Conservation (phyloP, 2,329 filamentous ascomycete genomes). For the Aspergillus pseudoglaucus region DNA sequence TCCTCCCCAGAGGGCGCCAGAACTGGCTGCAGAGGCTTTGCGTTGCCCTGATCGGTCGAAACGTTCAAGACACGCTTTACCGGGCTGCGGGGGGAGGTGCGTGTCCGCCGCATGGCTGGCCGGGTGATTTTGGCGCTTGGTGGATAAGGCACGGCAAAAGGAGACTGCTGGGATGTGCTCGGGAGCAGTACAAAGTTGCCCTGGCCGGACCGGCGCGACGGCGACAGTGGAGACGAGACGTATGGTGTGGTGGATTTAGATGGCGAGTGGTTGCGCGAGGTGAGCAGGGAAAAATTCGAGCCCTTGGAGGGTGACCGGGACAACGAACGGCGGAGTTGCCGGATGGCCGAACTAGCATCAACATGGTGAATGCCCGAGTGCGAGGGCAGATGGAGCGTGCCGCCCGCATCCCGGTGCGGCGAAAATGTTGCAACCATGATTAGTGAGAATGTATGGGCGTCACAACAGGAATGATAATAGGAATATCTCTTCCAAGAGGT, state of each 20-base stretch:
- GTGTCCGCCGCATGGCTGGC: slow-evolving; percentile 42
- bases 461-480: not conserved
- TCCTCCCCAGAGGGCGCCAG: slow-evolving; percentile 44
- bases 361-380: slow-evolving; percentile 77
- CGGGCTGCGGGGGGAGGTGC: slow-evolving; percentile 73
- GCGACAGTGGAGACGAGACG: slow-evolving; percentile 51
- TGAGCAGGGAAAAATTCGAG: slow-evolving; percentile 60
- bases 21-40: slow-evolving; percentile 45
- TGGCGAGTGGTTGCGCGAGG: slow-evolving; percentile 42
- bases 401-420: slow-evolving; percentile 52
- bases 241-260: slow-evolving; percentile 45
- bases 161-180: slow-evolving; percentile 42
- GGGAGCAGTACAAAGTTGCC: slow-evolving; percentile 48
- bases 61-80: slow-evolving; percentile 68
- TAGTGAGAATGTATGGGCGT: slow-evolving; percentile 1
- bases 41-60: slow-evolving; percentile 65
- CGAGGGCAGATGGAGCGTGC: slow-evolving; percentile 78
- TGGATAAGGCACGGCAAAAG: slow-evolving; percentile 59
- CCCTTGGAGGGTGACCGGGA: slow-evolving; percentile 88
- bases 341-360: slow-evolving; percentile 73
- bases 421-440: slow-evolving; percentile 44
- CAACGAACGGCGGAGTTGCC: slow-evolving; percentile 77
- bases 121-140: slow-evolving; percentile 57
- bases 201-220: slow-evolving; percentile 48
- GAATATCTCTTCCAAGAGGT: not conserved